Conservation (phyloP, 2,329 filamentous ascomycete species). For the Exophiala sp. region DNA sequence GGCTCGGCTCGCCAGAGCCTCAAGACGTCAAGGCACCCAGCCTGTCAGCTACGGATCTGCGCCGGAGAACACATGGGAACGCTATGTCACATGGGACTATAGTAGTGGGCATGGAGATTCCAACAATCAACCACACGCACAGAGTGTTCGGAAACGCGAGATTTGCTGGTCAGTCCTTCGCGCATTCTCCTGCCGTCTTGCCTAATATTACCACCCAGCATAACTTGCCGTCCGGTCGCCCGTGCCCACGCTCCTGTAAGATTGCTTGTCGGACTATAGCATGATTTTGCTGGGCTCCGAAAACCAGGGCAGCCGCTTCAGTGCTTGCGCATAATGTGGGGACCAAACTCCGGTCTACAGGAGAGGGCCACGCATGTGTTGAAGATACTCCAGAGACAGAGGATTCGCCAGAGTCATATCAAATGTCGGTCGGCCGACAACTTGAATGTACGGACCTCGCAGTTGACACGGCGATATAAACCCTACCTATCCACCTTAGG, state of each 20-base stretch:
- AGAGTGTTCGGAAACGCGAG: too few species aligned
- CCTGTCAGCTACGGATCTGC: not conserved
- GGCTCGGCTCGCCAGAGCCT: constrained; percentile 15
- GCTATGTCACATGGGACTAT: not conserved
- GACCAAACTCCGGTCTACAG: too few species aligned
- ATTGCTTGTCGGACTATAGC: not conserved
- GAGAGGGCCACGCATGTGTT: too few species aligned
- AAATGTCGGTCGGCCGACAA: too few species aligned
- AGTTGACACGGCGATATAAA: not conserved
- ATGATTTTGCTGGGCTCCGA: not conserved
- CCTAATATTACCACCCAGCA: not conserved
- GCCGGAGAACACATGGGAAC: not conserved
- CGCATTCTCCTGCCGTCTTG: not conserved
- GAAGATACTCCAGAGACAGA: too few species aligned
- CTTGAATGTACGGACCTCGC: not conserved
- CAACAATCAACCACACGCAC: not conserved
- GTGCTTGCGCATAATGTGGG: too few species aligned
- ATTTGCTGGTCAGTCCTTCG: not conserved
- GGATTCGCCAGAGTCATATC: too few species aligned
- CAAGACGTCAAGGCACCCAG: constrained; percentile 5
- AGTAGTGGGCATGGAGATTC: not conserved
- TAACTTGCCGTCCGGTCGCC: not conserved
- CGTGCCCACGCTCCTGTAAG: not conserved
- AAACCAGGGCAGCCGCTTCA: not conserved
- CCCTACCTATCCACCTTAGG: too few species aligned